Evolutionary conservation across 1,284 basidiomycete genomes (phyloP), one percentile per base, ranked within the genome.

Genomic region (Porodaedalea pini): DNA sequence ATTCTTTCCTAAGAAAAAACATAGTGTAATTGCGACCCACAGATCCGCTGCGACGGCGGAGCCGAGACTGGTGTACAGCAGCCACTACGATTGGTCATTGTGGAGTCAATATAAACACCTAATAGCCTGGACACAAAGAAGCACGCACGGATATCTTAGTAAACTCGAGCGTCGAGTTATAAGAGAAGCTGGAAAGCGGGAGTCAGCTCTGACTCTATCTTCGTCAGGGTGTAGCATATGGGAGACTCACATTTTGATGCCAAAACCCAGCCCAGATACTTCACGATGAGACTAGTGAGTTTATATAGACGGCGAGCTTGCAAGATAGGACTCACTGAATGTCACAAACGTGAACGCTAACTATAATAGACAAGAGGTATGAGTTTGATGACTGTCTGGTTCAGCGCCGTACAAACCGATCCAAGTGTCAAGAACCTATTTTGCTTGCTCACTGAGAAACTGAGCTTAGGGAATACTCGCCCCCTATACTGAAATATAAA

Each of bases 31-130:
- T 19, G 58, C 58, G 13, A 56, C 44, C 58, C 54, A 59, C 8
- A 59, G 8, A 37, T 59, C 58, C 23, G 58, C 58, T 15, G 53
- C 41, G 15, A 59, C 58, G n/a, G 8, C 52, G 15, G 52, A 49
- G 13, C 47, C 54, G 3, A 59, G 36, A 21, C 45, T 56, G 10
- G 31, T 37, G 31, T 59, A 56, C 11, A 59, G 36, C 10, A 59
- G 17, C 58, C 53, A 56, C 58, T 59, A 11, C 21, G 4, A 31
- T 10, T 36, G 21, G n/a, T n/a, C 6, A 45, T 19, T n/a, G 4
- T 3, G 17, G 7, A 3, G n/a, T 52, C 6, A 23, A 36, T 36
- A 11, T 27, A 21, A 17, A 19, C 1, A 19, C 6, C 21, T 17
- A n/a, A 45, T 19, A 27, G 29, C 19, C 25, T 4, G 40, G 11